Evolutionary conservation across 768 basidiomycete species (phyloP), one percentile per base, ranked within the genome.

Genomic region (Amanita rubescens): DNA sequence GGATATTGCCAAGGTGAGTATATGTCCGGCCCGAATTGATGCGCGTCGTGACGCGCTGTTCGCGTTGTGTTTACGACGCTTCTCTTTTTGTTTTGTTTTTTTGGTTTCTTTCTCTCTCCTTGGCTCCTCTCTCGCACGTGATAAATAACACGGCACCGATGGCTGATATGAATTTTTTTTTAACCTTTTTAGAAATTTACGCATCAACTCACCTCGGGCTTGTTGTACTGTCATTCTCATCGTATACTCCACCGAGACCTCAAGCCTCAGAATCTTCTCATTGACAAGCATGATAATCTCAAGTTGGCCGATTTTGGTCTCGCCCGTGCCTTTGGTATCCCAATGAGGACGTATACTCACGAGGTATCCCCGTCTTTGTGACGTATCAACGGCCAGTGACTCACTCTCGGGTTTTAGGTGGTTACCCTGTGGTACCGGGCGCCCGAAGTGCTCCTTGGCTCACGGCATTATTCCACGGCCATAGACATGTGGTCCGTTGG

Each of bases 401-500:
- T 33, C 32, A 33, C n/a, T 12, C 45, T 54, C 32, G 9, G 9
- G 19, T 24, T 10, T 3, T 65, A 99, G 96, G 96, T 99, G 45
- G 96, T 99, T 19, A 99, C 96, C 9, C 78, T 99, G 35, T 99
- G 96, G 96, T 99, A 99, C 67, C 91, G 96, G 46, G 92, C 95
- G 4, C 96, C 96, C 3, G 96, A 99, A 68, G 95, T 99, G 47
- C 75, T 99, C 17, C 84, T 99, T 1, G 95, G 95, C 27, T 88
- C 91, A 4, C 84, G 94, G 39, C 94, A 98, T 67, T 99, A 99
- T 71, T 87, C 92, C 14, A 99, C 96, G 2, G 91, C 93, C 2
- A 90, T 99, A 63, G 96, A 99, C 71, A 96, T 98, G 92, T 99
- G 96, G 96, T 94, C 92, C n/a, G 95, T 99, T 19, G 96, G 89